A percentile compares a stretch with the other conserved stretches of the same genome.
Conservation (phyloP, 2,329 filamentous ascomycete genomes). For the Diaporthe citri region DNA sequence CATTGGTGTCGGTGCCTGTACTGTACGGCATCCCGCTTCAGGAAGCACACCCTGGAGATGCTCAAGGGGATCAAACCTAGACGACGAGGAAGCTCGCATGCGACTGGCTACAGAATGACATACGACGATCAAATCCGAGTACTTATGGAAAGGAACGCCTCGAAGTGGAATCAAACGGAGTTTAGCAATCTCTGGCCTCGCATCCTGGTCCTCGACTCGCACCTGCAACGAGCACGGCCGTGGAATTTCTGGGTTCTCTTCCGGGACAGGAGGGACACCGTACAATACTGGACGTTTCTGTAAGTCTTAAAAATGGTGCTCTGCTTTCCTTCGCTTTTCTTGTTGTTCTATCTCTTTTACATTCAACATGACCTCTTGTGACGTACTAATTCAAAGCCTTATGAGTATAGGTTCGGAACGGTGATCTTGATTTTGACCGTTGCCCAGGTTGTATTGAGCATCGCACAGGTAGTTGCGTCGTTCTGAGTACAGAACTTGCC, state of each 20-base stretch:
- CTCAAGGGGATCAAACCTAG: not conserved
- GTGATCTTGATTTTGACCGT: not conserved
- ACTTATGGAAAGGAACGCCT: not conserved
- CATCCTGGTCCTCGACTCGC: not conserved
- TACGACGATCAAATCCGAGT: not conserved
- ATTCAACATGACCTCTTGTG: no score
- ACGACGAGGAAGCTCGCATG: not conserved
- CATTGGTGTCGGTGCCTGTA: not conserved
- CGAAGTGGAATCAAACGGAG: not conserved
- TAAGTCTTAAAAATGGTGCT: not conserved
- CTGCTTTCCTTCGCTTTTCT: not conserved
- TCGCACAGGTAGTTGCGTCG: not conserved
- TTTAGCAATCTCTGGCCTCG: not conserved
- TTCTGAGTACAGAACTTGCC: not conserved
- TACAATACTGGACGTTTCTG: conserved; percentile 5
- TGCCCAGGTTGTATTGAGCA: not conserved
- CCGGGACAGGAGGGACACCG: not conserved
- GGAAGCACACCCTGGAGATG: not conserved
- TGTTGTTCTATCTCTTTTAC: no score
- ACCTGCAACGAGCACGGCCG: not conserved
- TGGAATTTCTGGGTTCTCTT: conserved; percentile 11
- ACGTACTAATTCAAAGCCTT: not conserved
- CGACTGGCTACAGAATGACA: not conserved
- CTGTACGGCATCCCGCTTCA: not conserved
- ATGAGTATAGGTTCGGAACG: not conserved